Conservation (phyloP, 2,329 filamentous ascomycete genomes). For the Aspergillus fijiensis region DNA sequence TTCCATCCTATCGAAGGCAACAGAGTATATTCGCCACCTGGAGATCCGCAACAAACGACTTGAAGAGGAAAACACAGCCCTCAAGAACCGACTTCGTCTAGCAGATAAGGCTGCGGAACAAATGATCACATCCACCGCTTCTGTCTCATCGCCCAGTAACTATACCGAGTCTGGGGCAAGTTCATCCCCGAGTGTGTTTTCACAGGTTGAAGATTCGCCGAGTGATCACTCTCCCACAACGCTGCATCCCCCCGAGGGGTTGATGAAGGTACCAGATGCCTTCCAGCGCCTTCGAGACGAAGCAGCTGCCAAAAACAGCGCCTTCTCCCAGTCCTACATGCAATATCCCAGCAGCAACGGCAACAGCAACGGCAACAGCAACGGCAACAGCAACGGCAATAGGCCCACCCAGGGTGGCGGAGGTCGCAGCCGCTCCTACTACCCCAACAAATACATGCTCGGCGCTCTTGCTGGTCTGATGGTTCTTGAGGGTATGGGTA, state of each 20-base stretch:
- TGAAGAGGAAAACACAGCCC: conserved; percentile 73
- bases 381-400: not conserved
- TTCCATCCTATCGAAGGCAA: conserved; percentile 93
- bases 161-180: conserved; percentile 38
- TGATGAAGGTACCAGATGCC: conserved; percentile 46
- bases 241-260: conserved; percentile 40
- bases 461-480: conserved; percentile 89
- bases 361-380: conserved; percentile 4
- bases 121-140: conserved; percentile 36
- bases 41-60: conserved; percentile 86
- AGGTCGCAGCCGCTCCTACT: conserved; percentile 49
- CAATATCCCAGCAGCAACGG: conserved; percentile 27
- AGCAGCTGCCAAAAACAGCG: conserved; percentile 29
- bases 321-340: conserved; percentile 43
- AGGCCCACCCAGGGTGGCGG: conserved; percentile 41
- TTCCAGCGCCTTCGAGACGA: conserved; percentile 44
- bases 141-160: conserved; percentile 43
- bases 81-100: conserved; percentile 79
- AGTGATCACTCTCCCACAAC: conserved; percentile 34
- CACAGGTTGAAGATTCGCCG: conserved; percentile 38
- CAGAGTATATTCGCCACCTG: conserved; percentile 90
- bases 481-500: conserved; percentile 80
- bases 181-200: conserved; percentile 44
- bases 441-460: conserved; percentile 78
- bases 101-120: conserved; percentile 62